These are phyloP conservation scores for Petrea volubilis DNA, from an alignment of 257 asterid genomes.

Conservation along the genomic window DNA sequence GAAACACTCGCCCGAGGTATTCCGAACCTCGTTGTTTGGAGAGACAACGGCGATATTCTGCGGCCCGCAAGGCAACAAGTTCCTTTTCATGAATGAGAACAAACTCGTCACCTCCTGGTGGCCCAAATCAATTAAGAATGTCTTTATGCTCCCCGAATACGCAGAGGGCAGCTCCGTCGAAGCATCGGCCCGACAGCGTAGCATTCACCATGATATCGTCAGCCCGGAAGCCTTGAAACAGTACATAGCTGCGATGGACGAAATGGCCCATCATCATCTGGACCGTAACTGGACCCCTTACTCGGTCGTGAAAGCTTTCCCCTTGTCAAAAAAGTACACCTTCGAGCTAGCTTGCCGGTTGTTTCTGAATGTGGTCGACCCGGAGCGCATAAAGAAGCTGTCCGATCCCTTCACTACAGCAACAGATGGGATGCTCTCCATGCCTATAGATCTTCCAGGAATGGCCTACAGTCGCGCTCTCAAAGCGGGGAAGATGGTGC, in stretches of 20 bases:
- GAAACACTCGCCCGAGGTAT: conserved; percentile 47
- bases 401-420: conserved; percentile 48
- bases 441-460: conserved; percentile 56
- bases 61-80: conserved; percentile 68
- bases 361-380: conserved; percentile 42
- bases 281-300: conserved; percentile 46
- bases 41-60: conserved; percentile 63
- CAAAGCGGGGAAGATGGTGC: conserved; percentile 47
- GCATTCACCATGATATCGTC: conserved; percentile 40
- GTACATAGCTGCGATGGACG: conserved; percentile 51
- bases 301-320: conserved; percentile 39
- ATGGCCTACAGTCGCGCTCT: conserved; percentile 53
- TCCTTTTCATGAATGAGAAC: conserved; percentile 55
- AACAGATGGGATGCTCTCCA: conserved; percentile 48
- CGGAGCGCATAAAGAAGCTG: conserved; percentile 33
- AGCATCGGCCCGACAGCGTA: conserved; percentile 41
- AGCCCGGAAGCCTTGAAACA: conserved; percentile 49
- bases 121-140: conserved; percentile 61
- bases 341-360: conserved; percentile 51
- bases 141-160: conserved; percentile 48
- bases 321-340: conserved; percentile 46
- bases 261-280: conserved; percentile 44
- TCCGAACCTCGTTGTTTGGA: conserved; percentile 55
- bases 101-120: conserved; percentile 61
- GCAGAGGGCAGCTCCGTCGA: conserved; percentile 41